Conservation (phyloP, 768 basidiomycete species). For the Phylloporus sp. region DNA sequence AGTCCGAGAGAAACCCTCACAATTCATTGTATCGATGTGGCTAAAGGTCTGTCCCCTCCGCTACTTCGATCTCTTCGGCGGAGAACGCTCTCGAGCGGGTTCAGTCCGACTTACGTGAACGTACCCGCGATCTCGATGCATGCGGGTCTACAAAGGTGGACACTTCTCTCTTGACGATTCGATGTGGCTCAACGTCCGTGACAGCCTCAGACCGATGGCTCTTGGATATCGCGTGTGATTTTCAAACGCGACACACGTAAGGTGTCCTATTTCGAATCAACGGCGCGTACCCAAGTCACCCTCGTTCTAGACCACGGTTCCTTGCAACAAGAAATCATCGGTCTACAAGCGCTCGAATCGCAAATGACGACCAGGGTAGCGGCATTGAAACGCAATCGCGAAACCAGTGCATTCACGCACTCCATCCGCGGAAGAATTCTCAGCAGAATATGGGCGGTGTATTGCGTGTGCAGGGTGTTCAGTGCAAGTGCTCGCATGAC, state of each 20-base stretch:
- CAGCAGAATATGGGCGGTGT: constrained; percentile 55
- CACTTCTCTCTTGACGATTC: background rate
- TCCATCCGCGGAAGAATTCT: constrained; percentile 54
- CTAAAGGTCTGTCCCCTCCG: constrained; percentile 21
- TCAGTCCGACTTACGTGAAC: constrained; percentile 49
- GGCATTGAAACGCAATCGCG: constrained; percentile 43
- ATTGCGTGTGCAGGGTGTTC: constrained; percentile 59
- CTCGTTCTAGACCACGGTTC: constrained; percentile 31
- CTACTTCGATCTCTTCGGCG: constrained; percentile 40
- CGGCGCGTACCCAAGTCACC: background rate
- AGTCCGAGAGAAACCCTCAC: constrained; percentile 4
- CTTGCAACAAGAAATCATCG: constrained; percentile 52
- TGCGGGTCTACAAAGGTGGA: constrained; percentile 24
- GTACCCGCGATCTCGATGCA: constrained; percentile 25
- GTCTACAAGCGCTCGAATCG: constrained; percentile 61
- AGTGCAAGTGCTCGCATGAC: constrained; percentile 42
- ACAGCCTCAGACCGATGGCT: constrained; percentile 23
- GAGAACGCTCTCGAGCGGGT: constrained; percentile 57
- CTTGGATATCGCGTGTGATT: constrained; percentile 29
- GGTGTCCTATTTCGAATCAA: constrained; percentile 8
- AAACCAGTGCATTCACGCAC: constrained; percentile 43
- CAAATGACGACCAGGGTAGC: constrained; percentile 60
- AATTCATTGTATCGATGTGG: constrained; percentile 7
- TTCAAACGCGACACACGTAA: constrained; percentile 31
- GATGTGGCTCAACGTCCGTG: constrained; percentile 8